Conservation (phyloP, 495 filamentous ascomycete genomes). For the Arthonia radiata region DNA sequence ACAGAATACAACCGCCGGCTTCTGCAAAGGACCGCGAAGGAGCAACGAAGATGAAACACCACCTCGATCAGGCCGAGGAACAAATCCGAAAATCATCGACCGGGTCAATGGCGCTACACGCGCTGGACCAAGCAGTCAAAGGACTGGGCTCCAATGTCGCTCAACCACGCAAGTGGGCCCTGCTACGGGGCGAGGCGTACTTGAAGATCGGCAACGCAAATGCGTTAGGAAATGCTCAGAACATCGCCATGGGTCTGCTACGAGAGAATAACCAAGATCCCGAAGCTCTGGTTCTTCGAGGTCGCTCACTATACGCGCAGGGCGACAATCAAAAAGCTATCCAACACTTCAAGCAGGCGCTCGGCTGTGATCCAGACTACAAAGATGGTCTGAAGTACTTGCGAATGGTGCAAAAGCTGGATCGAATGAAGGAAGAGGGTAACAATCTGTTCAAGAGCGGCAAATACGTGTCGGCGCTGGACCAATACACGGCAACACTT, state of each 20-base stretch:
- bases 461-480: slow-evolving; percentile 50
- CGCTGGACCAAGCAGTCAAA: slow-evolving; percentile 68
- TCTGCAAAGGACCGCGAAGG: slow-evolving; percentile 59
- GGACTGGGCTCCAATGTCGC: slow-evolving; percentile 45
- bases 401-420: slow-evolving; percentile 68
- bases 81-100: slow-evolving; percentile 42
- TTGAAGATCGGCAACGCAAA: slow-evolving; percentile 81
- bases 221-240: slow-evolving; percentile 72
- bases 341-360: slow-evolving; percentile 74
- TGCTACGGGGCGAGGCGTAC: slow-evolving; percentile 84
- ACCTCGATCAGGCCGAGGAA: slow-evolving; percentile 59
- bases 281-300: slow-evolving; percentile 75
- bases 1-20: slow-evolving; percentile 44
- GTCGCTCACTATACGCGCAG: slow-evolving; percentile 64
- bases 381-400: slow-evolving; percentile 63
- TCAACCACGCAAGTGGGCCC: slow-evolving; percentile 72
- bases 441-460: slow-evolving; percentile 74
- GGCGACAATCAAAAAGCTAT: slow-evolving; percentile 89
- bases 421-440: slow-evolving; percentile 80
- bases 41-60: slow-evolving; percentile 59
- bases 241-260: slow-evolving; percentile 66
- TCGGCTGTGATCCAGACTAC: slow-evolving; percentile 80
- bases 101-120: slow-evolving; percentile 78
- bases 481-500: slow-evolving; percentile 62
- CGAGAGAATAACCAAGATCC: slow-evolving; percentile 74